Base-by-base conservation (phyloP, 108 stramenopile genomes). In the Cafeteria roenbergensis region DNA sequence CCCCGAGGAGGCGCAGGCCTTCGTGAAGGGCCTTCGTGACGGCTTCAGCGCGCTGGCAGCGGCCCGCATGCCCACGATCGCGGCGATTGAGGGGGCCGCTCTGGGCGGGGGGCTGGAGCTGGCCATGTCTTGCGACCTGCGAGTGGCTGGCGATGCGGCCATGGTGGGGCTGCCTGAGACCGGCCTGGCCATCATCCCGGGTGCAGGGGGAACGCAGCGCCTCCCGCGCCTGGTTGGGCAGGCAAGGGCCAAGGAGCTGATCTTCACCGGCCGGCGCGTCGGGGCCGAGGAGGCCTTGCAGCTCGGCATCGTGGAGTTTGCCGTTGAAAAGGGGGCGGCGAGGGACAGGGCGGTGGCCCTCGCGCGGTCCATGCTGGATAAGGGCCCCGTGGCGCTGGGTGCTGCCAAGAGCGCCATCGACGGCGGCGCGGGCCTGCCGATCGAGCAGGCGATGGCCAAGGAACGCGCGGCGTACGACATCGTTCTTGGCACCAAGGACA, bases 181-280 rank as follows among this genome's bases (percentile, higher is more conserved):
- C 0, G 79, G 84, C 57, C 85, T 98, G 28, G 96, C 91, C 34
- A 82, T 98, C 66, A 90, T 97, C 62, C 95, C 95, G 0, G 90
- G 91, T 25, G 96, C 92, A 0, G 93, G 93, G 6, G 96, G 92
- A 12, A 95, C 96, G 1, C 96, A 97, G 74, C 89, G 93, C 33
- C 84, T 97, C 56, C 89, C 93, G 17, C 75, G 93, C 51, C 73
- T 93, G 55, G 80, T 89, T 55, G 85, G 83, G 9, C 74, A 87
- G 36, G 71, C 76, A 24, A 68, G 75, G 56, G 89, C 91, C 1
- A 67, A 88, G 32, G 80, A 86, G 66, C 81, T 91, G 75, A 93
- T 93, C 73, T 59, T 86, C 51, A 80, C 85, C 3, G 95, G 90
- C 32, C 66, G 71, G 37, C 74, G 82, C 25, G 65, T 81, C 8